Evolutionary conservation across 208 protist genomes (phyloP).

Genomic region (Angomonas ambiguus): DNA sequence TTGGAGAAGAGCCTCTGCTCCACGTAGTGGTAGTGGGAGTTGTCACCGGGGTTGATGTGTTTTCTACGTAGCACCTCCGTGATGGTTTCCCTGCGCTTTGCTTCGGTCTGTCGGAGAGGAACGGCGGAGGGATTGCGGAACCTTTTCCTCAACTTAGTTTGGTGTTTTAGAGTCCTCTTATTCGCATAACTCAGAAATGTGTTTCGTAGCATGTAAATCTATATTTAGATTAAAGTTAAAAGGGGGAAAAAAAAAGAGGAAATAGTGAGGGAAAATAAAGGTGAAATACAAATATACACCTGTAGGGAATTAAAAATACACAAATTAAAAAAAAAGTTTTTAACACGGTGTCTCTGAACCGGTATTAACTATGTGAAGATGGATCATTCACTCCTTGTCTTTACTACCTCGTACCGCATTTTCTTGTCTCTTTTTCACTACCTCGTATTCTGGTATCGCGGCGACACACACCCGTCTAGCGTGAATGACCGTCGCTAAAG

Average conservation of each 20-base stretch:
- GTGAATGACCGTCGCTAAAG: constrained; percentile 63
- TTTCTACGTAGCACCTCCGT: constrained; percentile 37
- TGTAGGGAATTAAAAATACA: background rate
- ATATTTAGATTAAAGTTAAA: background rate
- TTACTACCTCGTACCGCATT: background rate
- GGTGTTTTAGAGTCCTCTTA: constrained; percentile 48
- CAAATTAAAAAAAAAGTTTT: too few species aligned
- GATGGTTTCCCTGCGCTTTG: constrained; percentile 76
- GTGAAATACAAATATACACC: constrained; percentile 2
- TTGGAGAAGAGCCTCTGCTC: constrained; percentile 80
- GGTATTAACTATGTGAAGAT: background rate
- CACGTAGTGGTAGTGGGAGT: constrained; percentile 65
- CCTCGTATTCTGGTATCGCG: constrained; percentile 77
- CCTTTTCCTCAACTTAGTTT: constrained; percentile 69
- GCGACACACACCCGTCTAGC: constrained; percentile 62
- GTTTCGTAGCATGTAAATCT: background rate
- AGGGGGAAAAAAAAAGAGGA: constrained; percentile 5
- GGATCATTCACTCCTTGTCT: background rate
- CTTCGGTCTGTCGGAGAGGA: constrained; percentile 62
- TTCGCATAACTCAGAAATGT: constrained; percentile 16
- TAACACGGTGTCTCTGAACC: too few species aligned
- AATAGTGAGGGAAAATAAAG: constrained; percentile 12
- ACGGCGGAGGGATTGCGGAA: constrained; percentile 70
- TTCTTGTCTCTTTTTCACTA: constrained; percentile 33
- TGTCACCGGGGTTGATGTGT: constrained; percentile 41